Base-by-base conservation (phyloP, 1,284 basidiomycete species). In the Ustilago lituana region DNA sequence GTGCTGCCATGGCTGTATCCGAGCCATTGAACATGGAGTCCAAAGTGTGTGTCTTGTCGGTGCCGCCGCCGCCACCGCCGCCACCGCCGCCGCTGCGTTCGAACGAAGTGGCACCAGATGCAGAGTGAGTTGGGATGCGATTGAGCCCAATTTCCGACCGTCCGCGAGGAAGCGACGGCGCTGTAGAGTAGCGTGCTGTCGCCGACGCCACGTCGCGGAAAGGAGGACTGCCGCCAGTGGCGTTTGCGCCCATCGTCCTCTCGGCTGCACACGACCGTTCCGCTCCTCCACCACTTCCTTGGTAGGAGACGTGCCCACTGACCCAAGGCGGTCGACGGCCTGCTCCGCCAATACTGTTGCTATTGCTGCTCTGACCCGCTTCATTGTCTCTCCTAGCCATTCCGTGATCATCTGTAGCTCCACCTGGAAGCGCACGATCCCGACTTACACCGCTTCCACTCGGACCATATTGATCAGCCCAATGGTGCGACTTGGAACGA, bases 151-250 rank as follows among this genome's bases (percentile, higher is more conserved):
- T 7, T 19, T 65, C 62, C 2, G 62, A 65, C 14, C 62, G 41
- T 6, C 56, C 55, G 11, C 56, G 37, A 22, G 51, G 51, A 46
- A 65, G 15, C 24, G 51, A 53, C 7, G 62, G 46, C 20, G 60
- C 61, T 8, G 46, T 26, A 14, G 43, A 46, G 15, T 56, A 63
- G 15, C 49, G 48, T 20, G 60, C 60, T 6, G 60, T 35, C 12
- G 60, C 60, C 3, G 60, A 57, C 0, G 49, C 60, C n/a, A 55
- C 39, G 8, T 63, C 53, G 12, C 54, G 54, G 35, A 39, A 53
- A 8, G 60, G 40, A 12, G 60, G 49, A 22, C 60, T 63, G 39
- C 32, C 24, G 15, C 37, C 52, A n/a, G 48, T 47, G 5, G 23
- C n/a, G 22, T 15, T 14, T 11, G 20, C 37, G 11, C 11, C 31